Base-by-base conservation (phyloP, 192 early-diverging fungal genomes). In the Mortierella claussenii region DNA sequence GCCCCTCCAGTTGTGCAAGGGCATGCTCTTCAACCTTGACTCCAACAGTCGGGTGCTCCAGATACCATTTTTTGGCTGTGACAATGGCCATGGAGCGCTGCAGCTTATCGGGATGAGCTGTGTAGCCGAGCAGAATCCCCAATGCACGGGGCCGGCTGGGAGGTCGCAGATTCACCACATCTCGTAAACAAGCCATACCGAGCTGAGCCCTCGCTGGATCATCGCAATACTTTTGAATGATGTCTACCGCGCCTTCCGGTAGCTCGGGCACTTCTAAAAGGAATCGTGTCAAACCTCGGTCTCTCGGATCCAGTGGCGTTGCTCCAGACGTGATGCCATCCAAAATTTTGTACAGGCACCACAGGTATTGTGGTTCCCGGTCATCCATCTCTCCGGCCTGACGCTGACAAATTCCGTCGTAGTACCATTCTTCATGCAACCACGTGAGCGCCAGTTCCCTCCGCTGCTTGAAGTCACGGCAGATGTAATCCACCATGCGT, bases 191-290 rank as follows among this genome's bases (percentile, higher is more conserved):
- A 3, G 56, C 30, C 12, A 76, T 67, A 2, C 73, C 73, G 2
- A 67, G 28, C 32, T 76, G 73, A 0, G 64, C 73, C 30, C 89
- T 68, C 31, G 83, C 83, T 23, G 82, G 60, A 60, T 93, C 89
- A 55, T 92, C 89, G 54, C 88, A 90, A 66, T 87, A 91, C 30
- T 65, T 68, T 67, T 85, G 80, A 10, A 95, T 82, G 18, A 89
- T 68, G 8, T 87, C 84, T 13, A 96, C 79, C 0, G 87, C 84
- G 36, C 81, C 81, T 12, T 67, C 69, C n/a, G 84, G 80, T 9
- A 96, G 55, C 56, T 92, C 85, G 4, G 94, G 94, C 3, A 87
- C 90, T 34, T 96, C 93, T 17, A 94, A 60, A 63, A 96, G 63
- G 60, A 96, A 86, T 33, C 88, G 86, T 1, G 92, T 88, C 53